phyloP scores from a whole-genome alignment of 352 stramenopile species.

The Pythium dissimile region DNA sequence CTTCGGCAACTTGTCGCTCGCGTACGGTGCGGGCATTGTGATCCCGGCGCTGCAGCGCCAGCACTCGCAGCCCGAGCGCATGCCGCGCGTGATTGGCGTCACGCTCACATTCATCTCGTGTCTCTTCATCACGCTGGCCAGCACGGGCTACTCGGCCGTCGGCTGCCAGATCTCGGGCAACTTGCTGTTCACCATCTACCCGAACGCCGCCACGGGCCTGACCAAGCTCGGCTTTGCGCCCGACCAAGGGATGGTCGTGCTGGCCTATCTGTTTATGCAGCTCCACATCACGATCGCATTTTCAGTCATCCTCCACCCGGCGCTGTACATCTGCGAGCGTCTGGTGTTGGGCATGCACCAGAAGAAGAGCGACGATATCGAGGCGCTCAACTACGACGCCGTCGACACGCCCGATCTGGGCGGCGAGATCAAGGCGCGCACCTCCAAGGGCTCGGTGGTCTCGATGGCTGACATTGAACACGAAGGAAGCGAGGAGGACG shows the following conservation, averaged over 20 bases:
- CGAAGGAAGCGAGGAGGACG: constrained; percentile 28
- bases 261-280: no score
- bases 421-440: constrained; percentile 6
- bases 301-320: no score
- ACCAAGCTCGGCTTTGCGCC: no score
- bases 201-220: no score
- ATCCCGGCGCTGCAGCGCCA: background rate
- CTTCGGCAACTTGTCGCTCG: constrained; percentile 55
- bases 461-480: constrained; percentile 38
- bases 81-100: background rate
- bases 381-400: background rate
- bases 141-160: no score
- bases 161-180: no score
- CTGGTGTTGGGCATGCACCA: constrained; percentile 43
- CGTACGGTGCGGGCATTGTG: constrained; percentile 28
- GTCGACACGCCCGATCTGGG: background rate
- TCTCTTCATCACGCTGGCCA: constrained; percentile 37
- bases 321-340: no score
- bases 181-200: no score
- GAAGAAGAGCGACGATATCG: constrained; percentile 4
- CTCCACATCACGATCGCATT: no score
- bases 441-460: constrained; percentile 29
- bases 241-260: no score
- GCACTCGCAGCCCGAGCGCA: background rate
- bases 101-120: constrained; percentile 29